Base-by-base conservation (phyloP, 139 green algal genomes). In the Chlorella sorokiniana region DNA sequence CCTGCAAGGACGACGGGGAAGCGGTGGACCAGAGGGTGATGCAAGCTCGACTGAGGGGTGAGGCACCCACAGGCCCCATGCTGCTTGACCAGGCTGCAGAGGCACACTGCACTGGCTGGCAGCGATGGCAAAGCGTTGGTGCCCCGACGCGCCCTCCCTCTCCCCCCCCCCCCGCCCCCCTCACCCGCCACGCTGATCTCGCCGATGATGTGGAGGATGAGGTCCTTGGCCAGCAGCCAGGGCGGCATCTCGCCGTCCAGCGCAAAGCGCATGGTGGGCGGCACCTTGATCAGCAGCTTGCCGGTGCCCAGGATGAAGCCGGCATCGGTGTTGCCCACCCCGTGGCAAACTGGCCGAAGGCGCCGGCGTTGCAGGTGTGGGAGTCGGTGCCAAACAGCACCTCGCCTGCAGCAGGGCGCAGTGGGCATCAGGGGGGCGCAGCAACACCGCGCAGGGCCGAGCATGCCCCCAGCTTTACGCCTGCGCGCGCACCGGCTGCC, bases 301-400 rank as follows among this genome's bases (percentile, higher is more conserved):
- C 95, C 95, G 11, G 95, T 98, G 45, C 95, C 95, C 81, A 98
- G 86, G 85, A 98, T 97, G 91, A 98, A 98, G 59, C 95, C 95
- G 14, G 95, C 95, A 82, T 98, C 95, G 11, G 95, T 98, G 90
- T 98, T 98, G 79, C 95, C 95, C 52, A 98, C 92, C 95, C 95
- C 14, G 93, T 96, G 37, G 95, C 95, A 90, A 98, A 98, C 90
- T 98, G 94, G 42, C 95, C 95, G 87, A 98, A 98, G 22, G 95
- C 95, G 31, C 95, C 95, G 22, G 96, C 95, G 87, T 97, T 98
- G 88, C 96, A 99, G 48, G 95, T 98, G 93, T 99, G 96, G 38
- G 91, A 96, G 91, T 98, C 95, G n/a, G 96, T 98, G 81, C 95
- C 95, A 87, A 98, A 98, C 85, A 98, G 89, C 82, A 98, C 94